Evolutionary conservation across 306 rosid species (phyloP).

Genomic region (Cicer yamashitae): DNA sequence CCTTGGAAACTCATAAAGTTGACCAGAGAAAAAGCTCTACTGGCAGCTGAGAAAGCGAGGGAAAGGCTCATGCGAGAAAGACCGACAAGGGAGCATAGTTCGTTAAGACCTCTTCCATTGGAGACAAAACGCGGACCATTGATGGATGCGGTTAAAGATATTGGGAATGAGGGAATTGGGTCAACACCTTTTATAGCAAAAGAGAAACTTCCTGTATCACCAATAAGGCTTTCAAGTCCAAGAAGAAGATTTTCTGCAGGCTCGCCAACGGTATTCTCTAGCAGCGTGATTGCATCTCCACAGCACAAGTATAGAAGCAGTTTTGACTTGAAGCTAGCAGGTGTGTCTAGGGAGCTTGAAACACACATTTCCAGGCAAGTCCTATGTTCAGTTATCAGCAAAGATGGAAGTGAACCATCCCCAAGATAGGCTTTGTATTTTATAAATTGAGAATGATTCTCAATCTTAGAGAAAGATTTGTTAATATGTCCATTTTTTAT

Average conservation of each 20-base stretch:
- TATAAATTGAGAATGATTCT: constrained; percentile 49
- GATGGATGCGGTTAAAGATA: constrained; percentile 46
- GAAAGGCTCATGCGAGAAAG: constrained; percentile 68
- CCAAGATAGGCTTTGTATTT: constrained; percentile 57
- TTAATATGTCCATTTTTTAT: constrained; percentile 42
- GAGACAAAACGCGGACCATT: constrained; percentile 71
- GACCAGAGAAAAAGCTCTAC: constrained; percentile 80
- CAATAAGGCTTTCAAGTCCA: constrained; percentile 79
- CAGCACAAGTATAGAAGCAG: constrained; percentile 74
- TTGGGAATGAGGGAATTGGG: constrained; percentile 48
- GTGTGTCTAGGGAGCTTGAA: constrained; percentile 92
- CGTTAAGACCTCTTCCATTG: constrained; percentile 76
- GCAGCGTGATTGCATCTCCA: constrained; percentile 64
- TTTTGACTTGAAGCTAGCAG: constrained; percentile 88
- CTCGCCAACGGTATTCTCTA: constrained; percentile 60
- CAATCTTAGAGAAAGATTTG: constrained; percentile 68
- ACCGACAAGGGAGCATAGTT: constrained; percentile 51
- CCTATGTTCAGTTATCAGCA: constrained; percentile 77
- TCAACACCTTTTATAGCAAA: constrained; percentile 53
- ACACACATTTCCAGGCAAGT: constrained; percentile 95
- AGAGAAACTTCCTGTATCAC: constrained; percentile 60
- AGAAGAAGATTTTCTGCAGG: constrained; percentile 85
- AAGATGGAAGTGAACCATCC: constrained; percentile 70
- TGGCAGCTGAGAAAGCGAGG: constrained; percentile 87
- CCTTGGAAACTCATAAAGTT: constrained; percentile 87